A percentile compares a stretch with the other conserved stretches of the same genome.
Conservation (phyloP, 1,284 basidiomycete species). For the Melanopsichium pennsylvanicum region DNA sequence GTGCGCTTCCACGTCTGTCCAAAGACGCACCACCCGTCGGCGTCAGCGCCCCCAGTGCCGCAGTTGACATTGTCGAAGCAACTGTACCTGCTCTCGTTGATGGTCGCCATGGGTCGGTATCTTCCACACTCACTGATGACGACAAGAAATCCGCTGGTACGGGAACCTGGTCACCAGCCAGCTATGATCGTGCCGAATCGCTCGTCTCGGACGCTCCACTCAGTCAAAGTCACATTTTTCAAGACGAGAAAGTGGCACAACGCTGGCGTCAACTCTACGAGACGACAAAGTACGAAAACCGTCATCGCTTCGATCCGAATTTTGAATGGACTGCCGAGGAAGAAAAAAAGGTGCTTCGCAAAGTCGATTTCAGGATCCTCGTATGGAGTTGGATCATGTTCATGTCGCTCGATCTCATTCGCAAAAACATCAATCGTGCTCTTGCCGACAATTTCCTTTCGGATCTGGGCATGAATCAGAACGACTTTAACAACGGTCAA, state of each 20-base stretch:
- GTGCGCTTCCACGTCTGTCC: slow-evolving; percentile 15
- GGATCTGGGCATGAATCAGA: slow-evolving; percentile 47
- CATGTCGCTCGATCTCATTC: slow-evolving; percentile 42
- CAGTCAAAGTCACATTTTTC: slow-evolving; percentile 34
- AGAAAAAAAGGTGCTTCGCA: slow-evolving; percentile 12
- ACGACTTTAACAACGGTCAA: slow-evolving; percentile 57
- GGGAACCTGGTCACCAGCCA: slow-evolving; percentile 2
- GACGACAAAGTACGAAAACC: slow-evolving; percentile 25
- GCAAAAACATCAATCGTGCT: slow-evolving; percentile 46
- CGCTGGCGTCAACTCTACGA: slow-evolving; percentile 43
- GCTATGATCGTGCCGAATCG: slow-evolving; percentile 11
- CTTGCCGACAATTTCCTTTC: slow-evolving; percentile 44
- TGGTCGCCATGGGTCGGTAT: slow-evolving; percentile 16
- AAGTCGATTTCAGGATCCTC: slow-evolving; percentile 19
- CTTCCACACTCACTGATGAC: slow-evolving; percentile 10
- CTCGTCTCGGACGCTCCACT: slow-evolving; percentile 17
- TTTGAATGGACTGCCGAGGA: slow-evolving; percentile 31
- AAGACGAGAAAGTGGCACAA: slow-evolving; percentile 29
- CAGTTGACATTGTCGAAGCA: slow-evolving; percentile 5
- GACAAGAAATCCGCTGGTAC: slow-evolving; percentile 11
- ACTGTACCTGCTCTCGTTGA: background rate
- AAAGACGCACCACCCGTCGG: slow-evolving; percentile 21
- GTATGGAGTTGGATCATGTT: slow-evolving; percentile 42
- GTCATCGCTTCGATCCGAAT: slow-evolving; percentile 37
- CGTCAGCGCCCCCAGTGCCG: slow-evolving; percentile 13